Evolutionary conservation across 106 monocot species (phyloP), one percentile per base, ranked within the genome.

Genomic region (Ottelia alismoides): DNA sequence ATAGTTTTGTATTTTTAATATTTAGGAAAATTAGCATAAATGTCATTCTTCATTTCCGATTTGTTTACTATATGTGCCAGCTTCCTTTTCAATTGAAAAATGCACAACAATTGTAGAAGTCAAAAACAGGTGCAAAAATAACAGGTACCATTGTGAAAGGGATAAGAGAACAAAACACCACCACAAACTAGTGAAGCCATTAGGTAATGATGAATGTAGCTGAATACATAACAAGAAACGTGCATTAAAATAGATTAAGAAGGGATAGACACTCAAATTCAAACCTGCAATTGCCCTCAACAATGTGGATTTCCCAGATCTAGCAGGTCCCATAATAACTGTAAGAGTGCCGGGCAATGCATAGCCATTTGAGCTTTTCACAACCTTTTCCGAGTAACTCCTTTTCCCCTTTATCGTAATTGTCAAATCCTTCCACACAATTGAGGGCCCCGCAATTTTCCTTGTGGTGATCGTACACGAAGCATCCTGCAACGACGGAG

Each of bases 311-410:
- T 98, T 98, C 52, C 98, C 98, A 3, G 98, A 90, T 40, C 62
- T 76, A 19, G 98, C 98, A 51, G 98, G 98, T 2, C 98, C 98
- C 98, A 98, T 90, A 25, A 98, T 98, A 52, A 98, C 98, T 2
- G 98, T 98, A 61, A 90, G 82, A 11, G 85, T 90, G 20, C 82
- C 98, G 14, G 98, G 98, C 69, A 98, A 61, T 11, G 98, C 89
- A 80, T 90, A 98, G 0, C 98, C 98, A 66, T 69, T 90, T 30
- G 90, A 90, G 64, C 75, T 83, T 70, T 98, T 98, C 27, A 98
- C 71, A 31, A 98, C 77, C 56, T 73, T 73, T 31, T 90, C 82
- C 31, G 98, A 79, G 58, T 82, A 80, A 28, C 54, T 70, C 24
- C 94, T 76, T 63, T 79, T 84, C 22, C 76, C 80, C 25, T 78